Base-by-base conservation (phyloP, 345 rosid genomes). In the Gossypium ekmanianum region DNA sequence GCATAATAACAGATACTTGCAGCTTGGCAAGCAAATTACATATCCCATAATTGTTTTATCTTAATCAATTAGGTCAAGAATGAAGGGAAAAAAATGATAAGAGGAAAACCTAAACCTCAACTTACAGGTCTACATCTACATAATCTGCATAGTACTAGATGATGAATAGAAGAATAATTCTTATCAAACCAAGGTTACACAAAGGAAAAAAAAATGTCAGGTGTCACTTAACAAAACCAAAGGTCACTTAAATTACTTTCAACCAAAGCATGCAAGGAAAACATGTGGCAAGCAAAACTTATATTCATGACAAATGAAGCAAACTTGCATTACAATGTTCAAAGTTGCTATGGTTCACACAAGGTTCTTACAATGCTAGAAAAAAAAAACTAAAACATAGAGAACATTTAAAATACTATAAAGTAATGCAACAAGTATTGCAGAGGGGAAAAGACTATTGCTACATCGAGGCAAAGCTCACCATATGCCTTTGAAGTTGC, bases 401-500 rank as follows among this genome's bases (percentile, higher is more conserved):
- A 52, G 44, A 22, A 29, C 16, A 52, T n/a, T 11, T n/a, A 27
- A 70, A 70, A 27, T n/a, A 11, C 27, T 52, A 11, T 11, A 70
- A 29, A n/a, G 17, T 41, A 9, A 14, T 50, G 13, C 41, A 52
- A 34, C 9, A 22, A 4, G 22, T 26, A 50, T 26, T 9, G 55
- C 13, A 22, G 44, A 4, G n/a, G 41, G 8, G 11, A 67, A 44
- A 45, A 18, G 24, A 4, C 5, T 26, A 14, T 12, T 67, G 22
- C 13, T 3, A 48, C 29, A 56, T 64, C 18, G 8, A 73, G 76
- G 61, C 41, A 74, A 41, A 77, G 75, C 97, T 89, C 84, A 94
- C 98, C 99, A 96, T 89, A 75, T 96, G 99, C 85, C 99, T 88
- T 79, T 96, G 99, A 83, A 96, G 97, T 85, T 93, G 99, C 76